These are phyloP conservation scores for Diaporthe velutina DNA, from an alignment of 2,329 filamentous ascomycete species.

Conservation along the genomic window DNA sequence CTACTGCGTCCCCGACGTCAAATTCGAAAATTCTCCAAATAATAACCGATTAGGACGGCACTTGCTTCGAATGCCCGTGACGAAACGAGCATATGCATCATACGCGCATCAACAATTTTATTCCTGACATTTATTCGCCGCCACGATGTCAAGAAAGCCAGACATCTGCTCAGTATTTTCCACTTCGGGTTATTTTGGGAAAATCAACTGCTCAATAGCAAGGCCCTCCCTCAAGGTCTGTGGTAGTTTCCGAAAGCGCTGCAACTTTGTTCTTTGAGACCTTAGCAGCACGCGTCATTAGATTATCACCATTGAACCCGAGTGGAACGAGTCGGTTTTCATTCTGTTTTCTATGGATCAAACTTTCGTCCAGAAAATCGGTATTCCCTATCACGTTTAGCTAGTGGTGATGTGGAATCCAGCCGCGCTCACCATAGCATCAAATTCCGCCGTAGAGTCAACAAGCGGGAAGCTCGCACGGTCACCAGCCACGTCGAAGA, in stretches of 20 bases:
- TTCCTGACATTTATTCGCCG: background rate
- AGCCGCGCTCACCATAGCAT: background rate
- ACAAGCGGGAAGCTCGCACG: slow-evolving; percentile 4
- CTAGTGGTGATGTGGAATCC: background rate
- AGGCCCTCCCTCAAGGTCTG: too few species aligned
- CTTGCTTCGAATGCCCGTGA: background rate
- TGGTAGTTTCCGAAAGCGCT: too few species aligned
- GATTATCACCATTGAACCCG: background rate
- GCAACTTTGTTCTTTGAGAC: background rate
- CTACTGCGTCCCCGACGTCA: background rate
- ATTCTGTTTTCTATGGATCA: too few species aligned
- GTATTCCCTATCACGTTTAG: background rate
- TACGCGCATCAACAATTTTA: background rate
- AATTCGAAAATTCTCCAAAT: background rate
- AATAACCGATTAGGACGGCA: background rate
- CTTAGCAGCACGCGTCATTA: background rate
- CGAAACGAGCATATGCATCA: background rate
- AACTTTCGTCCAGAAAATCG: background rate
- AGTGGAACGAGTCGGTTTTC: too few species aligned
- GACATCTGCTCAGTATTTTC: background rate
- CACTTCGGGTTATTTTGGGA: background rate
- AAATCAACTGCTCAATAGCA: too few species aligned
- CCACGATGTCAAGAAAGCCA: background rate
- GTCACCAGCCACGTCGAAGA: background rate
- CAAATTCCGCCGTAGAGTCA: background rate